Conservation (phyloP, 2,329 filamentous ascomycete species). For the Sporothrix euskadiensis region DNA sequence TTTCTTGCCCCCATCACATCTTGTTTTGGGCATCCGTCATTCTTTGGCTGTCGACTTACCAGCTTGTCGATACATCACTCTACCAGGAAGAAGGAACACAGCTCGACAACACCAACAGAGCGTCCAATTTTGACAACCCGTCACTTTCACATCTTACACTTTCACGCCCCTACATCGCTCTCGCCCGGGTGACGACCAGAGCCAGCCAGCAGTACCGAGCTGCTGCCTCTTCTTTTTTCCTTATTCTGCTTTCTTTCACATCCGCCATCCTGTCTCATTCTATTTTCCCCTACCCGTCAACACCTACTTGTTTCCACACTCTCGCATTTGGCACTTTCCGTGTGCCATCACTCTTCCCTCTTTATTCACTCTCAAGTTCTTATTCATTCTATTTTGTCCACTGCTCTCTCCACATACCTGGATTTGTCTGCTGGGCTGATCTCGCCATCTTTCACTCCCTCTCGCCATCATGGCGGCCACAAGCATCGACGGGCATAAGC, state of each 20-base stretch:
- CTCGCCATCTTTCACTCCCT: slow-evolving; percentile 17
- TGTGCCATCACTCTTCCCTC: neutral
- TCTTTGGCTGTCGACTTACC: slow-evolving; percentile 10
- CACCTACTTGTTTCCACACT: slow-evolving; percentile 4
- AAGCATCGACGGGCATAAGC: slow-evolving; percentile 18
- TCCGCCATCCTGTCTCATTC: neutral
- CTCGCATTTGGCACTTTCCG: slow-evolving; percentile 5
- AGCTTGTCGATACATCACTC: slow-evolving; percentile 14
- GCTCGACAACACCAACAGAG: neutral
- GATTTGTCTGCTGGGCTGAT: slow-evolving; percentile 12
- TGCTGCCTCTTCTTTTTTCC: neutral
- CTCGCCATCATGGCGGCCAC: slow-evolving; percentile 29
- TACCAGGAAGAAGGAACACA: neutral
- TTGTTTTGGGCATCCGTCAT: neutral
- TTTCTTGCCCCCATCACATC: neutral
- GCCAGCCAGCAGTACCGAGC: slow-evolving; percentile 17
- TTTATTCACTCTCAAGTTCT: slow-evolving; percentile 15
- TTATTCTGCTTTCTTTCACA: neutral
- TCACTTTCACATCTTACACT: neutral
- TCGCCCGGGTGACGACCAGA: slow-evolving; percentile 1
- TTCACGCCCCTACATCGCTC: slow-evolving; percentile 2
- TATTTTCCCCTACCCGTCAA: neutral
- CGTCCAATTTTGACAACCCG: neutral
- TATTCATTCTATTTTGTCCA: slow-evolving; percentile 18
- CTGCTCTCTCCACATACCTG: neutral